Evolutionary conservation across 2,329 filamentous ascomycete species (phyloP).

Genomic region (Colletotrichum chlorophyti): DNA sequence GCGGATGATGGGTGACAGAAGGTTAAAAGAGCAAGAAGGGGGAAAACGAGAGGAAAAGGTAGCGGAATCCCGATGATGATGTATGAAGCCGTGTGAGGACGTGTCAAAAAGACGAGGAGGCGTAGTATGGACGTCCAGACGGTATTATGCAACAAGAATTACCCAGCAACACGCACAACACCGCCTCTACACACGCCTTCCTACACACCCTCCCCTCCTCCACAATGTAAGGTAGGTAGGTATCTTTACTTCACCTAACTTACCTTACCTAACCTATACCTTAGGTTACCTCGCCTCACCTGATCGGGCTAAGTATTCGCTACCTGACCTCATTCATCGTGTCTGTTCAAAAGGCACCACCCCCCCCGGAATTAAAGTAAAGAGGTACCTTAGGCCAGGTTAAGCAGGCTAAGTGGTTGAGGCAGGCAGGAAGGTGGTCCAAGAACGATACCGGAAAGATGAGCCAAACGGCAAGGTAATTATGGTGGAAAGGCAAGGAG

Average conservation of each 20-base stretch:
- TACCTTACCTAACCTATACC: neutral
- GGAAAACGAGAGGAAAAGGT: neutral
- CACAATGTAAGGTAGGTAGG: too few relatives aligned
- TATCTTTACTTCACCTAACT: neutral
- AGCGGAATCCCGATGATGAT: conserved; percentile 15
- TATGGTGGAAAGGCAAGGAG: neutral
- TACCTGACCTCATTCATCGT: too few relatives aligned
- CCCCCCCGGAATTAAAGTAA: too few relatives aligned
- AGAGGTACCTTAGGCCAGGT: neutral
- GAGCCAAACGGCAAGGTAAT: neutral
- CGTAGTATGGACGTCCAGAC: conserved; percentile 17
- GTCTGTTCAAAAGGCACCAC: too few relatives aligned
- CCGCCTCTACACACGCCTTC: conserved; percentile 12
- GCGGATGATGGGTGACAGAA: neutral
- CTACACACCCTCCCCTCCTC: too few relatives aligned
- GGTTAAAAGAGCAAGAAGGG: neutral
- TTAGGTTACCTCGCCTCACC: neutral
- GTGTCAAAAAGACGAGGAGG: conserved; percentile 16
- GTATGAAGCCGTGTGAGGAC: conserved; percentile 15
- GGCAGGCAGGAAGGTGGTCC: neutral
- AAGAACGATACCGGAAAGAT: neutral
- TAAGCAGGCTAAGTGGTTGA: neutral
- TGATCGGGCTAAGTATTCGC: too few relatives aligned
- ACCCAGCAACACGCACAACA: conserved; percentile 9
- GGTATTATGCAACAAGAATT: conserved; percentile 25